These are phyloP conservation scores for Onygenales sp. DNA, from an alignment of 2,329 filamentous ascomycete genomes.

Conservation along the genomic window DNA sequence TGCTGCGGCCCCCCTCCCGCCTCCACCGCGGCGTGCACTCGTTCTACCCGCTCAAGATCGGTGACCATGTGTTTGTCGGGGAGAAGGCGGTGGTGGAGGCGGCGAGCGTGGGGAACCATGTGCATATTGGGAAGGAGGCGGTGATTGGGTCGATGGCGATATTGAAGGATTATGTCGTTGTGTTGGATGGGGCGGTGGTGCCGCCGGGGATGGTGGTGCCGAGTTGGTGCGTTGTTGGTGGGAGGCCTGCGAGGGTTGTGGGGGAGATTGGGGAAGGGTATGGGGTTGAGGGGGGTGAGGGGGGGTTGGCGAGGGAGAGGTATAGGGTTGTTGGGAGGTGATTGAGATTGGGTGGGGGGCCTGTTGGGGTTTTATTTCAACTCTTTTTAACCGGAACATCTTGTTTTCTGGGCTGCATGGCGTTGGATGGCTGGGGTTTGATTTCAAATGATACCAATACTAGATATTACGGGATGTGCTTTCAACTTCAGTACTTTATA, in stretches of 20 bases:
- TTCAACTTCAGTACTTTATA: too few relatives aligned
- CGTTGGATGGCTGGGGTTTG: background rate
- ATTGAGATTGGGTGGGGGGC: background rate
- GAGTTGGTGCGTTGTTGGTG: slow-evolving; percentile 84
- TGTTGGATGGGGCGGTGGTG: slow-evolving; percentile 76
- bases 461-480: background rate
- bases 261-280: slow-evolving; percentile 57
- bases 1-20: slow-evolving; percentile 73
- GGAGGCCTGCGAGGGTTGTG: slow-evolving; percentile 67
- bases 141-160: slow-evolving; percentile 80
- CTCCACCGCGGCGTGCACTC: slow-evolving; percentile 58
- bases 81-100: slow-evolving; percentile 68
- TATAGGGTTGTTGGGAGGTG: slow-evolving; percentile 30
- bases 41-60: slow-evolving; percentile 80
- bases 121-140: slow-evolving; percentile 69
- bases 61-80: slow-evolving; percentile 89
- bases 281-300: slow-evolving; percentile 36
- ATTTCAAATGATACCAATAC: background rate
- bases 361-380: too few relatives aligned
- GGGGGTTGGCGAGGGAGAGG: slow-evolving; percentile 33
- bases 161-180: slow-evolving; percentile 84
- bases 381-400: background rate
- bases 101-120: slow-evolving; percentile 72
- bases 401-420: background rate
- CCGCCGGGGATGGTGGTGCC: slow-evolving; percentile 86